Conservation (phyloP, 306 rosid species). For the Parietaria judaica region DNA sequence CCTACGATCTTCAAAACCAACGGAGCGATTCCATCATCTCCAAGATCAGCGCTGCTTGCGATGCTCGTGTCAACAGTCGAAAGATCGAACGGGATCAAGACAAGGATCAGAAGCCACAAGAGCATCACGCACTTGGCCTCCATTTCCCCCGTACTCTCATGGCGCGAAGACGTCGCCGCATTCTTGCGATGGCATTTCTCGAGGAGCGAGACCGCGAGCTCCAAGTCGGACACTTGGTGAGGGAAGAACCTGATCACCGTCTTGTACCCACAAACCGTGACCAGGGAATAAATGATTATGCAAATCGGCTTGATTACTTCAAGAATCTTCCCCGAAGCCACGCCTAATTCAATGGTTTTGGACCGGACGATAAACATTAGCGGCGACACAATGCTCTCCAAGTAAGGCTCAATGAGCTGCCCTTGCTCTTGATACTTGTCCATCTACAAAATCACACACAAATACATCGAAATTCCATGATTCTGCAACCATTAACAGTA, state of each 20-base stretch:
- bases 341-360: conserved; percentile 56
- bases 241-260: conserved; percentile 84
- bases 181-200: conserved; percentile 59
- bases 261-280: conserved; percentile 86
- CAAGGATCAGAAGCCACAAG: conserved; percentile 86
- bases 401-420: conserved; percentile 83
- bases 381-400: conserved; percentile 80
- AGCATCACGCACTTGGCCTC: conserved; percentile 89
- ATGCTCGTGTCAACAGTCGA: conserved; percentile 81
- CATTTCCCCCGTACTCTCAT: conserved; percentile 90
- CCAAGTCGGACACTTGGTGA: conserved; percentile 93
- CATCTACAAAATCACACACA: conserved; percentile 45
- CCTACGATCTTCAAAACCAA: conserved; percentile 74
- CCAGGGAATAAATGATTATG: conserved; percentile 59
- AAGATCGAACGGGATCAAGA: conserved; percentile 89
- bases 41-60: conserved; percentile 34
- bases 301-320: conserved; percentile 76
- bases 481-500: no score
- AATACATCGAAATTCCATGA: neutral
- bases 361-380: conserved; percentile 67
- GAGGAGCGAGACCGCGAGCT: conserved; percentile 78
- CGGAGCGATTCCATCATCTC: conserved; percentile 59
- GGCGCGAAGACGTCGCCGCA: conserved; percentile 52
- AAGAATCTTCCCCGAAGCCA: conserved; percentile 46
- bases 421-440: conserved; percentile 98